phyloP scores from a whole-genome alignment of 2,329 filamentous ascomycete genomes.

The Scopulariopsis brevicaulis region DNA sequence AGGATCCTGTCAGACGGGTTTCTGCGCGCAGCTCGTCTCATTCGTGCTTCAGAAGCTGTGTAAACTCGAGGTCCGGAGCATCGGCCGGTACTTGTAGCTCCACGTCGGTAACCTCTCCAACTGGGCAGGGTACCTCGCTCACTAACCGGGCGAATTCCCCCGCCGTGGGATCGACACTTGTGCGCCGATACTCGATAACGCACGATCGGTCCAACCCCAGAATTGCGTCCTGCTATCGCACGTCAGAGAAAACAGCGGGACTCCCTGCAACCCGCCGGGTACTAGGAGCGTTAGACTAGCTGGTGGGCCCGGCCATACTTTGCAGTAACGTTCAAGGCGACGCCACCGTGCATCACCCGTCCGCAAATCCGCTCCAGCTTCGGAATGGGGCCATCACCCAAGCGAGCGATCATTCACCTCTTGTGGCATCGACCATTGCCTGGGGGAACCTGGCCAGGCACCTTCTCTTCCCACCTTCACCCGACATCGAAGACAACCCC shows the following conservation, averaged over 20 bases:
- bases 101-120: background rate
- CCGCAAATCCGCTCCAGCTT: too few relatives aligned
- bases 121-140: background rate
- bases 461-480: too few relatives aligned
- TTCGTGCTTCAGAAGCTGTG: background rate
- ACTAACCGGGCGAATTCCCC: background rate
- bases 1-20: background rate
- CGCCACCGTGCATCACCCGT: too few relatives aligned
- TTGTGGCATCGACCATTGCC: too few relatives aligned
- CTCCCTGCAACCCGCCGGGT: too few relatives aligned
- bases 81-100: background rate
- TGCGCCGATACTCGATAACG: background rate
- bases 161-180: background rate
- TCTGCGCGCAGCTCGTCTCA: background rate
- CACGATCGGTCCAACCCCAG: slow-evolving; percentile 1
- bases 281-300: too few relatives aligned
- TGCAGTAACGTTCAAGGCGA: too few relatives aligned
- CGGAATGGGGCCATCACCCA: too few relatives aligned
- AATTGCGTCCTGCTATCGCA: background rate
- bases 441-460: too few relatives aligned
- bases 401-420: too few relatives aligned
- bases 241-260: background rate
- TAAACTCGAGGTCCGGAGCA: background rate
- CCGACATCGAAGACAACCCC: too few relatives aligned
- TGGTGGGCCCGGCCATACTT: too few relatives aligned